These are phyloP conservation scores for Omphalotus guepiniiformis DNA, from an alignment of 768 basidiomycete species.

Conservation along the genomic window DNA sequence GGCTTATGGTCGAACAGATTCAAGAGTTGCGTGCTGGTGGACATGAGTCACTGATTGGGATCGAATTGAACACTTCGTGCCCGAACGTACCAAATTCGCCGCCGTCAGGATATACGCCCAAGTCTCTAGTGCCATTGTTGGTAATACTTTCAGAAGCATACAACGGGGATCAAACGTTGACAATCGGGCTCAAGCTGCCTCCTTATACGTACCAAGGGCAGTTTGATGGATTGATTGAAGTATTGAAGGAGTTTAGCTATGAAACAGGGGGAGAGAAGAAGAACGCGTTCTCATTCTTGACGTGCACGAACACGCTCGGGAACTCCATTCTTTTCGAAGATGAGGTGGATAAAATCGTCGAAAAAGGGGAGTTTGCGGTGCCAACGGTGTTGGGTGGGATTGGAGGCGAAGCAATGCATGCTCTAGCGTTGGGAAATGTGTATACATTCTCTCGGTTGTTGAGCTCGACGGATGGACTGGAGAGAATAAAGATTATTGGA, in stretches of 20 bases:
- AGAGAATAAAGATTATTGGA: slow-evolving; percentile 60
- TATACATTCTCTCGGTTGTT: slow-evolving; percentile 55
- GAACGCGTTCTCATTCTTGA: slow-evolving; percentile 65
- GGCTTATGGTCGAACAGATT: slow-evolving; percentile 53
- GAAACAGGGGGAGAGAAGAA: slow-evolving; percentile 9
- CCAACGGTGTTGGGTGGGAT: slow-evolving; percentile 67
- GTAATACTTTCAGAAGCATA: slow-evolving; percentile 47
- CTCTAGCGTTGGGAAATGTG: slow-evolving; percentile 77
- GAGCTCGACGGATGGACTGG: slow-evolving; percentile 33
- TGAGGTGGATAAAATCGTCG: slow-evolving; percentile 31
- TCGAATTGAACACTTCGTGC: slow-evolving; percentile 84
- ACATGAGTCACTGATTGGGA: slow-evolving; percentile 37
- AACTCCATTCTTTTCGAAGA: slow-evolving; percentile 60
- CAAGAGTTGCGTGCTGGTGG: slow-evolving; percentile 50
- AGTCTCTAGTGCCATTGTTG: slow-evolving; percentile 48
- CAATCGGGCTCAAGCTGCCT: slow-evolving; percentile 75
- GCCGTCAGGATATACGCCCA: slow-evolving; percentile 62
- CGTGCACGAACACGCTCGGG: slow-evolving; percentile 80
- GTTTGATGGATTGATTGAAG: slow-evolving; percentile 49
- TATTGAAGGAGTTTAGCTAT: slow-evolving; percentile 37
- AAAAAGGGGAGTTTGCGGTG: slow-evolving; percentile 44
- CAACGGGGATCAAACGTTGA: slow-evolving; percentile 47
- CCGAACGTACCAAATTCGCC: slow-evolving; percentile 68
- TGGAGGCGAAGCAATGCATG: slow-evolving; percentile 72
- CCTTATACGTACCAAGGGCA: slow-evolving; percentile 66